phyloP scores from a whole-genome alignment of 2,329 filamentous ascomycete genomes.

The Nemania serpens region DNA sequence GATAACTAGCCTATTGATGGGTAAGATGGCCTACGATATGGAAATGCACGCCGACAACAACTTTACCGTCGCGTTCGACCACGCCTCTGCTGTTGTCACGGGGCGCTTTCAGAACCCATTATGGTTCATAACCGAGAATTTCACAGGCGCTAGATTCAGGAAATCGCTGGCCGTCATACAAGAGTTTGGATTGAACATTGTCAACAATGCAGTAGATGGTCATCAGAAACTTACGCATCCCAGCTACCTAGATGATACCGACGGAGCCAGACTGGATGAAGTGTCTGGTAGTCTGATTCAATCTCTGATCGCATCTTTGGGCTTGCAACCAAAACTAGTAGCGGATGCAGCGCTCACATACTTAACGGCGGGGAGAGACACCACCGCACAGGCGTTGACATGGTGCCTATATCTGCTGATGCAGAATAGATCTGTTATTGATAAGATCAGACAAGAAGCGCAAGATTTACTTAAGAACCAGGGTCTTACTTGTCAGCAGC shows the following conservation, averaged over 20 bases:
- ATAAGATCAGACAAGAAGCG: slow-evolving; percentile 51
- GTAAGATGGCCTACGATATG: slow-evolving; percentile 72
- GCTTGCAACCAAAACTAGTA: slow-evolving; percentile 56
- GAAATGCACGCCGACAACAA: slow-evolving; percentile 66
- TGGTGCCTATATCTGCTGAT: slow-evolving; percentile 68
- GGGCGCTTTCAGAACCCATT: slow-evolving; percentile 69
- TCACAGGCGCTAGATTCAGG: slow-evolving; percentile 55
- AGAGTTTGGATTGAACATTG: slow-evolving; percentile 61
- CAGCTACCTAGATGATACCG: slow-evolving; percentile 14
- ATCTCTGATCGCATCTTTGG: slow-evolving; percentile 61
- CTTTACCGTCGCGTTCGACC: slow-evolving; percentile 65
- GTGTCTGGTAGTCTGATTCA: slow-evolving; percentile 58
- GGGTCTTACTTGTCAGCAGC: slow-evolving; percentile 9
- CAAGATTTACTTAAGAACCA: slow-evolving; percentile 31
- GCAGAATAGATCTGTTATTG: slow-evolving; percentile 49
- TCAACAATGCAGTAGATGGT: slow-evolving; percentile 51
- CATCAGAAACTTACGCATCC: neutral
- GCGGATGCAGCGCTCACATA: slow-evolving; percentile 70
- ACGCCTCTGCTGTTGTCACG: slow-evolving; percentile 63
- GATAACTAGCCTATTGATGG: slow-evolving; percentile 68
- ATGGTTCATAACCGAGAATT: slow-evolving; percentile 61
- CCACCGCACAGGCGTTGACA: slow-evolving; percentile 66
- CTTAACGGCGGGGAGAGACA: slow-evolving; percentile 67
- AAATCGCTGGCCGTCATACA: slow-evolving; percentile 56
- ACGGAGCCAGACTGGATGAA: slow-evolving; percentile 3